Evolutionary conservation across 2,329 filamentous ascomycete genomes (phyloP), one percentile per base, ranked within the genome.

Genomic region (Fusarium bactridioides): DNA sequence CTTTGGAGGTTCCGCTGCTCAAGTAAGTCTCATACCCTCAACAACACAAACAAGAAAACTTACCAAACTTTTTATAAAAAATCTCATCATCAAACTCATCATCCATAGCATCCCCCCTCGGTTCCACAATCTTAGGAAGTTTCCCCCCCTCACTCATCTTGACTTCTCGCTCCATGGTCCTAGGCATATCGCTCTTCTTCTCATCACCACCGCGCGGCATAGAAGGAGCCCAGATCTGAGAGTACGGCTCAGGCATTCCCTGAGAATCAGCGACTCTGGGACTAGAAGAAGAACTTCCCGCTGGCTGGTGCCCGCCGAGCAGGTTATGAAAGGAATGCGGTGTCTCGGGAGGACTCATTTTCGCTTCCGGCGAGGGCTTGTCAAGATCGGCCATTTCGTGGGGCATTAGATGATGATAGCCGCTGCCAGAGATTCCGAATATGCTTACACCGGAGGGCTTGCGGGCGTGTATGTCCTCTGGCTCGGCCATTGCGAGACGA

Each of bases 1-100:
- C 15, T 70, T 78, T 3, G 81, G 81, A 5, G 79, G 78, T 31
- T 79, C 70, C 33, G 71, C 71, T 74, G 5, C 43, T 72, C 74
- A 33, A 25, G 11, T 72, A 18, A 58, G 67, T 18, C 19, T 40
- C 19, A 29, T 23, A 21, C 7, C 21, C 4, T 23, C 41, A 38
- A 53, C 21, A 61, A 27, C 12, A 29, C n/a, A 13, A 12, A 13
- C 18, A 11, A 10, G 9, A 11, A 55, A 45, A 60, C 78, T 55
- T 72, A 80, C 79, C 72, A 51, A 79, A 82, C 56, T 79, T 79
- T n/a, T 69, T 77, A 53, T 76, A 71, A 45, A 82, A 80, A 9
- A 67, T 69, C 16, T 81, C 77, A 53, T 81, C 79, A 27, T 78
- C 76, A 65, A 68, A 76, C 10, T 77, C 74, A 23, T 78, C 76